Evolutionary conservation across 2,329 filamentous ascomycete species (phyloP), one percentile per base, ranked within the genome.

Genomic region (Sclerotinia nivalis): DNA sequence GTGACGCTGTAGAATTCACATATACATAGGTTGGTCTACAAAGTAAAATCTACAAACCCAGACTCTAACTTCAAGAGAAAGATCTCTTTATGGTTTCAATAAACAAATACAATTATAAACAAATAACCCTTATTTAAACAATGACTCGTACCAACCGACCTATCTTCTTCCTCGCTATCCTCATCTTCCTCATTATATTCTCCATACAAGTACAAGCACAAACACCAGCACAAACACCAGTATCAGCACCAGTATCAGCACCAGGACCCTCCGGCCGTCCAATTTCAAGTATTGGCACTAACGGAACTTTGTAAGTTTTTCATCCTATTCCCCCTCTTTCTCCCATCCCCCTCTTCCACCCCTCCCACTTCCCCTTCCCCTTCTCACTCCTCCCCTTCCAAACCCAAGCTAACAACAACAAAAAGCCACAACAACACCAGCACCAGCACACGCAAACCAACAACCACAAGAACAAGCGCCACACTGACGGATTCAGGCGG

Each of bases 221-320:
- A 43, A 25, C 13, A 43, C 40, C 13, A 43, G 13, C 15, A 15
- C 40, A 15, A 45, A 28, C 55, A 2, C 49, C 54, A 64, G 58
- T 15, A 4, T 43, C 40, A 1, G 13, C 40, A 43, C 40, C 40
- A 43, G 13, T 43, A 43, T 43, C 40, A 34, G 59, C 47, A 2
- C 59, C 45, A 55, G 45, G 58, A 64, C 20, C 31, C 28, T 40
- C 67, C 25, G 58, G 58, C 4, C 28, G 49, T 55, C 58, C 47
- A n/a, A 28, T 47, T 2, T 10, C 59, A 13, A 69, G 58, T 22
- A 25, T 25, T 6, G 34, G 49, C 20, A 37, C 25, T 20, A 69
- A 69, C 37, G 67, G 67, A 13, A 69, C 58, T 4, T 69, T 64
- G 58, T 69, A 65, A 20, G 49, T 55, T 40, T 55, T 13, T 25